These are phyloP conservation scores for Cutaneotrichosporon arboriforme DNA, from an alignment of 1,284 basidiomycete genomes.

Conservation along the genomic window DNA sequence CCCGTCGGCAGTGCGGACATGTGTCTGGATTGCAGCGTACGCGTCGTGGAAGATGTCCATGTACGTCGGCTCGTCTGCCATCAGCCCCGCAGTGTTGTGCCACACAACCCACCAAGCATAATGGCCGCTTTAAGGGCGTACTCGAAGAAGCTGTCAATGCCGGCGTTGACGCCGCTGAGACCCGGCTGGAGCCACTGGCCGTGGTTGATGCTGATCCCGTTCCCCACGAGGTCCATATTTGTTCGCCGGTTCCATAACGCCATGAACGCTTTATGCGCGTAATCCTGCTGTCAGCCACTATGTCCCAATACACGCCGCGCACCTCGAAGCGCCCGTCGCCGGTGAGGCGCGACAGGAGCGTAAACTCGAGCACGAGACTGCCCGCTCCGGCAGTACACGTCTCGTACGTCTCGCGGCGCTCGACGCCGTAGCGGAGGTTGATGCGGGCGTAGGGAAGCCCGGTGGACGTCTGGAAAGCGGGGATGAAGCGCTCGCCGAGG, in stretches of 20 bases:
- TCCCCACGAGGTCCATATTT: slow-evolving; percentile 74
- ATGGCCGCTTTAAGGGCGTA: slow-evolving; percentile 68
- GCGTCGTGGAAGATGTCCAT: slow-evolving; percentile 82
- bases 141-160: slow-evolving; percentile 89
- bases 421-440: slow-evolving; percentile 37
- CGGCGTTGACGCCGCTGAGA: slow-evolving; percentile 76
- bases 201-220: slow-evolving; percentile 69
- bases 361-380: slow-evolving; percentile 84
- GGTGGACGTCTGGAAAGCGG: slow-evolving; percentile 81
- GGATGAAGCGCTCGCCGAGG: slow-evolving; percentile 72
- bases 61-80: slow-evolving; percentile 73
- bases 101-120: slow-evolving; percentile 67
- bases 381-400: slow-evolving; percentile 76
- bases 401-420: slow-evolving; percentile 36
- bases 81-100: not conserved
- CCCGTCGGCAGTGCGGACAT: slow-evolving; percentile 71
- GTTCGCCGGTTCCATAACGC: slow-evolving; percentile 85
- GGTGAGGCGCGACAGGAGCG: slow-evolving; percentile 79
- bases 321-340: slow-evolving; percentile 81
- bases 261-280: slow-evolving; percentile 65
- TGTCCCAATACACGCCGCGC: slow-evolving; percentile 33
- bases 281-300: slow-evolving; percentile 24
- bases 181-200: slow-evolving; percentile 57
- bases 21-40: slow-evolving; percentile 81
- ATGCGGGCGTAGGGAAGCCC: slow-evolving; percentile 86